These are phyloP conservation scores for Cryptosporidium ubiquitum DNA, from an alignment of 169 alveolate species.

Conservation along the genomic window DNA sequence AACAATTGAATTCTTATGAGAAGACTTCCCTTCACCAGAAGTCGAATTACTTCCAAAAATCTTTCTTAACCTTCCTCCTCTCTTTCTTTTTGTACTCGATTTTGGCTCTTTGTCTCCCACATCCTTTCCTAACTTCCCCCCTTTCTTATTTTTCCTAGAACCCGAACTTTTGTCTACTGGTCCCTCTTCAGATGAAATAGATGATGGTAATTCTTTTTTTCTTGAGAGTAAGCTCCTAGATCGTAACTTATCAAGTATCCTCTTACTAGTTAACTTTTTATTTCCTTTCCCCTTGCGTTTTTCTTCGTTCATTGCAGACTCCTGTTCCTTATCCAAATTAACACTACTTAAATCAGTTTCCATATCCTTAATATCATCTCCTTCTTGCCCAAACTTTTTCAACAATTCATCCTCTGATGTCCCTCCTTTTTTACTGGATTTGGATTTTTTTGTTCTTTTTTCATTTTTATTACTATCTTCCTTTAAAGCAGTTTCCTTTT, in stretches of 20 bases:
- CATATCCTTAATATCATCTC: conserved; percentile 32
- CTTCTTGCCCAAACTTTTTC: conserved; percentile 4
- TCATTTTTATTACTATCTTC: not conserved
- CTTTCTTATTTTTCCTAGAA: not conserved
- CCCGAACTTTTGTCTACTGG: not conserved
- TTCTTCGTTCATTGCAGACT: not conserved
- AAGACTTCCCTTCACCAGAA: not conserved
- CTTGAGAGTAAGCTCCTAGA: too few species aligned
- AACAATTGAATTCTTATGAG: not conserved
- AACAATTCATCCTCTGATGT: conserved; percentile 2
- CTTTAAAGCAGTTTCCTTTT: not conserved
- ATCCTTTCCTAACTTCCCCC: not conserved
- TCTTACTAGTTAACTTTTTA: too few species aligned
- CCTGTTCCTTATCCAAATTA: conserved; percentile 22
- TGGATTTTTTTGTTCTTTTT: not conserved
- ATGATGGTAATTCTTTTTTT: not conserved
- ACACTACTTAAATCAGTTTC: conserved; percentile 25
- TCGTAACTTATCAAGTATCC: too few species aligned
- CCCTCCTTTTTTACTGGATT: too few species aligned
- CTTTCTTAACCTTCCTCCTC: not conserved
- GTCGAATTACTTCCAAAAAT: not conserved
- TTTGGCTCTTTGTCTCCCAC: not conserved
- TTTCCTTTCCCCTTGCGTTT: too few species aligned
- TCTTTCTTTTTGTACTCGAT: not conserved
- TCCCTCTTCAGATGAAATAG: not conserved